Percentiles rank a stretch among this genome's conserved stretches.
phyloP scores from a whole-genome alignment of 2,329 filamentous ascomycete genomes.

The Pseudovirgaria hyperparasitica region DNA sequence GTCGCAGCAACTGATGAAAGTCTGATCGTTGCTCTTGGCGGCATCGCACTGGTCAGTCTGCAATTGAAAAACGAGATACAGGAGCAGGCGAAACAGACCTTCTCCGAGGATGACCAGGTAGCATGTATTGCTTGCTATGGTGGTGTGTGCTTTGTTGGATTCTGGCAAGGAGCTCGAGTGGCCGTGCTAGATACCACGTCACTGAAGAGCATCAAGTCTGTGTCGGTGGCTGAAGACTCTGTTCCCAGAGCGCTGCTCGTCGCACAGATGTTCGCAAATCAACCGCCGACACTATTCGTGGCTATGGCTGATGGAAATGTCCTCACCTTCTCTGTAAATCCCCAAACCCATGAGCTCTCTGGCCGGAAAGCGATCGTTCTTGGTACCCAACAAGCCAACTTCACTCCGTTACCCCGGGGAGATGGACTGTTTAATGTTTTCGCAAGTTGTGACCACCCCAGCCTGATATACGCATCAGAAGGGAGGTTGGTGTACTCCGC shows the following conservation, averaged over 20 bases:
- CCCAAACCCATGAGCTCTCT: slow-evolving; percentile 48
- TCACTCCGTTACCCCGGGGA: slow-evolving; percentile 62
- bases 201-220: slow-evolving; percentile 52
- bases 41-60: slow-evolving; percentile 61
- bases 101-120: slow-evolving; percentile 60
- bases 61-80: slow-evolving; percentile 43
- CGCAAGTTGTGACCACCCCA: slow-evolving; percentile 87
- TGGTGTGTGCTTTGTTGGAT: slow-evolving; percentile 65
- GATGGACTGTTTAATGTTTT: slow-evolving; percentile 66
- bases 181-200: slow-evolving; percentile 58
- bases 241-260: slow-evolving; percentile 74
- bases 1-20: slow-evolving; percentile 61
- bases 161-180: slow-evolving; percentile 74
- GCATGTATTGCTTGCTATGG: slow-evolving; percentile 63
- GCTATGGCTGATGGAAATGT: slow-evolving; percentile 90
- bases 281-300: slow-evolving; percentile 67
- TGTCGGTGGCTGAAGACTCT: slow-evolving; percentile 45
- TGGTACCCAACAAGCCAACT: slow-evolving; percentile 70
- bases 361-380: slow-evolving; percentile 71
- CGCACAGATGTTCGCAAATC: slow-evolving; percentile 56
- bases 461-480: slow-evolving; percentile 81
- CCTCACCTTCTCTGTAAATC: slow-evolving; percentile 64
- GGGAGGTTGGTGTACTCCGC: slow-evolving; percentile 85
- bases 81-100: slow-evolving; percentile 45
- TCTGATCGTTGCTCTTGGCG: slow-evolving; percentile 63